Evolutionary conservation across 768 basidiomycete species (phyloP), one percentile per base, ranked within the genome.

Genomic region (Lactarius sanguifluus): DNA sequence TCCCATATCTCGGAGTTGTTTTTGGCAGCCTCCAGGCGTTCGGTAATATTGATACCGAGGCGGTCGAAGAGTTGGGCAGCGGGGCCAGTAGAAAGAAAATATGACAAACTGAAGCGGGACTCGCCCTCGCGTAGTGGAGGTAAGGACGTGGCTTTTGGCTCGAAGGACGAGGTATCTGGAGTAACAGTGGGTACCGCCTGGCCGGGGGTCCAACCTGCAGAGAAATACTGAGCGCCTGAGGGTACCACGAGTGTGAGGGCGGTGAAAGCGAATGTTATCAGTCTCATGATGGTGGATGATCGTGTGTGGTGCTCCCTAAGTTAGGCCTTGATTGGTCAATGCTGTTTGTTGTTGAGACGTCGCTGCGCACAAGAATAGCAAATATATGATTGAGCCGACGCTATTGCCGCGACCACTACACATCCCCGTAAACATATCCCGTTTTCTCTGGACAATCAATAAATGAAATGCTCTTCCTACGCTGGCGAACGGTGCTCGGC

Each of bases 151-250:
- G 59, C n/a, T 5, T 40, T 28, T 30, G 55, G 66, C 30, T 66
- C 55, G 68, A 58, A 68, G 13, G 43, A 74, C 7, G 73, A 67
- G n/a, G 72, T 70, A 6, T 71, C 61, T 47, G 71, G 43, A 7
- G 38, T 55, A 25, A 52, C 64, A n/a, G 59, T 56, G 32, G 72
- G 73, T 56, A 79, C 79, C 0, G 85, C 78, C 73, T 92, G 87
- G 34, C 90, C 91, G 3, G 92, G 92, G 34, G 79, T 73, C 92
- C 92, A 94, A n/a, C 92, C 92, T 38, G 79, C 79, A 4, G 91
- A 92, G 76, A 92, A 88, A 76, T 92, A 92, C 69, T 90, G 86
- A 15, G 89, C 90, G 59, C 77, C 76, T 54, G 76, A 79, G 28
- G 79, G 76, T 1, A 71, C 66, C 61, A 77, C 75, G 60, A 76